Evolutionary conservation across 495 filamentous ascomycete genomes (phyloP).

Genomic region (Saxophila tyrrhenica): DNA sequence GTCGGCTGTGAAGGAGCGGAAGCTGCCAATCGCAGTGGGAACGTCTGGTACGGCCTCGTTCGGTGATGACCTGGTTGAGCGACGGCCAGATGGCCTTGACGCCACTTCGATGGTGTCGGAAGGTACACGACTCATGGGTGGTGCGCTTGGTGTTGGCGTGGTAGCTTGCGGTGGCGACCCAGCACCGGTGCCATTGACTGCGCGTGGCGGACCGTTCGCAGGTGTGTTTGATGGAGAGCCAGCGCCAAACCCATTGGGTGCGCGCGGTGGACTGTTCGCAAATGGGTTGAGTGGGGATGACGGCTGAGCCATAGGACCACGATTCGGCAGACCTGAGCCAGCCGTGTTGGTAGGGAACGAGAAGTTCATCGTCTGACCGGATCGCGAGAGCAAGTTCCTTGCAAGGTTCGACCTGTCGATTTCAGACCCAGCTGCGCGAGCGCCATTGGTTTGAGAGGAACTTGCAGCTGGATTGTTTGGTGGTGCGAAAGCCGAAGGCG

Average conservation of each 20-base stretch:
- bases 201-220: neutral
- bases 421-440: too few species aligned
- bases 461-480: neutral
- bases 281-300: too few species aligned
- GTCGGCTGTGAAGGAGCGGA: neutral
- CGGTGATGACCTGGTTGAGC: neutral
- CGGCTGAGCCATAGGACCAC: constrained; percentile 15
- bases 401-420: constrained; percentile 2
- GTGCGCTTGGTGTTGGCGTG: neutral
- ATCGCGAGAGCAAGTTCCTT: neutral
- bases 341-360: constrained; percentile 9
- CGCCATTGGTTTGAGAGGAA: neutral
- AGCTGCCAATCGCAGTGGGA: neutral
- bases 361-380: constrained; percentile 13
- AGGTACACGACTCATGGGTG: neutral
- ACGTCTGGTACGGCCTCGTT: too few species aligned
- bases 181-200: neutral
- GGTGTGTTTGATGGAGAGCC: neutral
- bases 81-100: neutral
- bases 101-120: constrained; percentile 1
- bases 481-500: too few species aligned
- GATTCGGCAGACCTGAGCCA: constrained; percentile 7
- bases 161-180: too few species aligned
- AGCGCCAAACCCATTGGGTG: neutral
- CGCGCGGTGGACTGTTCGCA: neutral